phyloP scores from a whole-genome alignment of 2,329 filamentous ascomycete species.

The Xylariales sp. region DNA sequence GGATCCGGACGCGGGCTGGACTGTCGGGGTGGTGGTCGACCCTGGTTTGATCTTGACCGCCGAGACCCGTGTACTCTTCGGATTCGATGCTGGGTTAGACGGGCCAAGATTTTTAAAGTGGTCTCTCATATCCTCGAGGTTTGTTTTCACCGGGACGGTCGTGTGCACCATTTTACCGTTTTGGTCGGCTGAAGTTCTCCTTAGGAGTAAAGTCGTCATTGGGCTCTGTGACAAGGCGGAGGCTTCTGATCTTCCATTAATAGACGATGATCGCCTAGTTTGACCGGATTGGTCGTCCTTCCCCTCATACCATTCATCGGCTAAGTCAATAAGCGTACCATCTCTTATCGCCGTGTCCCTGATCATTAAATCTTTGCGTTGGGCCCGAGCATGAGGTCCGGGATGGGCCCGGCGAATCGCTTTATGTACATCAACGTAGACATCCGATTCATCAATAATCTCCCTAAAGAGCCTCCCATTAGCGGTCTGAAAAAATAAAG shows the following conservation, averaged over 20 bases:
- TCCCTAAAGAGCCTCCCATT: conserved; percentile 63
- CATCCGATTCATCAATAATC: conserved; percentile 98
- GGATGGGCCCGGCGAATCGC: conserved; percentile 90
- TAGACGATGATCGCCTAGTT: conserved; percentile 51
- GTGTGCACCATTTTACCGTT: conserved; percentile 63
- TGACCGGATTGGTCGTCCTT: conserved; percentile 41
- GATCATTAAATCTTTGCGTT: conserved; percentile 53
- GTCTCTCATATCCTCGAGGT: conserved; percentile 70
- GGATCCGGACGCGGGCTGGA: conserved; percentile 42
- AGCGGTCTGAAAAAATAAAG: conserved; percentile 21
- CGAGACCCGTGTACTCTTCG: conserved; percentile 69
- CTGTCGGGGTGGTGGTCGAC: conserved; percentile 29
- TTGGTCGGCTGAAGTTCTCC: conserved; percentile 65
- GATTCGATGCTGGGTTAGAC: conserved; percentile 73
- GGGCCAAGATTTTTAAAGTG: conserved; percentile 74
- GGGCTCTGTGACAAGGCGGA: conserved; percentile 59
- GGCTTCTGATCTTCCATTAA: conserved; percentile 53
- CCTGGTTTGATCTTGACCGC: conserved; percentile 75
- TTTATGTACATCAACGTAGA: conserved; percentile 98
- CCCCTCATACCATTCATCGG: conserved; percentile 42
- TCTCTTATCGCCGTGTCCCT: conserved; percentile 48
- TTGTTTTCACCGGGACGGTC: conserved; percentile 68
- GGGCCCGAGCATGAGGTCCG: conserved; percentile 78
- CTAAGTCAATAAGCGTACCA: conserved; percentile 57
- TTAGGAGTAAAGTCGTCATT: conserved; percentile 68